Base-by-base conservation (phyloP, 1,284 basidiomycete genomes). In the Malassezia sympodialis region DNA sequence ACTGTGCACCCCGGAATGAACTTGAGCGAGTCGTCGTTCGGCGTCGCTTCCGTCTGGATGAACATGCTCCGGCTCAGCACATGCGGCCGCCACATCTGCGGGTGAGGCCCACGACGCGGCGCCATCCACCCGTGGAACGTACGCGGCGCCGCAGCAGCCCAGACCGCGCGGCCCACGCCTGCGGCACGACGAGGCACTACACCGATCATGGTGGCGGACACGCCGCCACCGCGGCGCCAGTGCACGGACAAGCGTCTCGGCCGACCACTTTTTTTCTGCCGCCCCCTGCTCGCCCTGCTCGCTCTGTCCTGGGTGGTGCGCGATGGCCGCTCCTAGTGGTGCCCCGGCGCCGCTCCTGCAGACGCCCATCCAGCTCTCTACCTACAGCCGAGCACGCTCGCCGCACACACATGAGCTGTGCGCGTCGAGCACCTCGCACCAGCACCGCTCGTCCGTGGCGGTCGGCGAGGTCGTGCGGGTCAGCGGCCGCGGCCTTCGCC, bases 1-100 rank as follows among this genome's bases (percentile, higher is more conserved):
- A 98, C 90, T 35, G 83, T 76, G 12, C 86, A 82, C 0, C 93
- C 93, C 0, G 93, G 94, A 52, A 98, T 90, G 77, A 98, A 98
- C 77, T 98, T 98, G 60, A 98, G 82, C 8, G 91, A 94, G 73
- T 96, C 90, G 42, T 91, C 88, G 76, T 98, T 98, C 1, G 93
- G 93, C 0, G 93, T 98, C 4, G 85, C 84, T 77, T 96, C 93
- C 6, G 93, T 98, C 53, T 71, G 56, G 43, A 69, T 65, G 58
- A 71, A 59, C 62, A 72, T 65, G 51, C 63, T 56, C 8, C 64
- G 55, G 50, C 51, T 17, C 72, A 74, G 48, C 66, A 61, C 15
- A 63, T 31, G 32, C 21, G 32, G 24, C 27, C 90, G 60, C 93
- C 93, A 78, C 94, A 94, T 88, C 17, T 5, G 35, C 50, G 30